phyloP scores from a whole-genome alignment of 2,329 filamentous ascomycete species.

The Phialemonium atrogriseum region DNA sequence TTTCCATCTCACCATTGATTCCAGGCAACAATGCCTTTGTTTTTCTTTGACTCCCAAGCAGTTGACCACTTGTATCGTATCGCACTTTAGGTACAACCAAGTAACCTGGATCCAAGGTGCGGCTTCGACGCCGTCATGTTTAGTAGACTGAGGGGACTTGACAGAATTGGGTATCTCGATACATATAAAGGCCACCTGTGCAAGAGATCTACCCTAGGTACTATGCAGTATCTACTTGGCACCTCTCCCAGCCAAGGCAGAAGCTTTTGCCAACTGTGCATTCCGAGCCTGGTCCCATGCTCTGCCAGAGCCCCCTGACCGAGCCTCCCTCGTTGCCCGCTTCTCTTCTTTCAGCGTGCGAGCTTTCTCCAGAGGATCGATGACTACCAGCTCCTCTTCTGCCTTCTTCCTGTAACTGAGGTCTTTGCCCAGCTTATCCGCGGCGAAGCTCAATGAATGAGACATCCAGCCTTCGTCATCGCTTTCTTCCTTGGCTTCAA shows the following conservation, averaged over 20 bases:
- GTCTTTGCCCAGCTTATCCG: slow-evolving; percentile 86
- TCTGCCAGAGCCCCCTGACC: slow-evolving; percentile 40
- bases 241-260: slow-evolving; percentile 47
- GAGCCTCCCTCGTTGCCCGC: slow-evolving; percentile 48
- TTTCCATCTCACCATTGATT: too few species aligned
- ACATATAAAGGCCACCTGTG: too few species aligned
- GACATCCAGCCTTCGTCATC: slow-evolving; percentile 73
- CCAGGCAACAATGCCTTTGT: too few species aligned
- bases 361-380: slow-evolving; percentile 81
- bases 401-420: slow-evolving; percentile 84
- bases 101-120: too few species aligned
- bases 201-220: too few species aligned
- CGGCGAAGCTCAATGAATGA: slow-evolving; percentile 77
- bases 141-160: too few species aligned
- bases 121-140: too few species aligned
- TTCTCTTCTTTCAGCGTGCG: slow-evolving; percentile 61
- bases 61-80: too few species aligned
- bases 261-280: slow-evolving; percentile 39
- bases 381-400: slow-evolving; percentile 84
- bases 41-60: too few species aligned
- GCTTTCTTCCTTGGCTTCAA: slow-evolving; percentile 46
- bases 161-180: too few species aligned
- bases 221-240: slow-evolving; percentile 35
- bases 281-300: slow-evolving; percentile 53
- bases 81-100: too few species aligned